Evolutionary conservation across 495 filamentous ascomycete genomes (phyloP).

Genomic region (Talaromyces borbonicus): DNA sequence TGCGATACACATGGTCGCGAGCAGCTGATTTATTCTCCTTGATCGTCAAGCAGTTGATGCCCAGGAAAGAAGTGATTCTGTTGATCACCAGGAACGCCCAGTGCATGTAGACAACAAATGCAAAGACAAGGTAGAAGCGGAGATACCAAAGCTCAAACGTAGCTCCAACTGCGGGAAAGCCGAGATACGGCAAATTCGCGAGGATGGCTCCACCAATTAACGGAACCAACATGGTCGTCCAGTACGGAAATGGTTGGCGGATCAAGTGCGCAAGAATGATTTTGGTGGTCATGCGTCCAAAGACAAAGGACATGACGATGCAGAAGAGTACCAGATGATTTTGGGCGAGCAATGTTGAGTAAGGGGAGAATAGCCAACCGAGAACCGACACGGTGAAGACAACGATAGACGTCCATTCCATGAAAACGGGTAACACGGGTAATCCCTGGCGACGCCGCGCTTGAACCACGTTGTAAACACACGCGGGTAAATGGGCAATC

Average conservation of each 20-base stretch:
- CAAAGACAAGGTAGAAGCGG: constrained; percentile 69
- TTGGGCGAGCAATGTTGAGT: constrained; percentile 65
- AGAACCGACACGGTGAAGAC: constrained; percentile 63
- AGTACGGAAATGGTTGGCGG: constrained; percentile 89
- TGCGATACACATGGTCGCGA: constrained; percentile 31
- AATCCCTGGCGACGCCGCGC: constrained; percentile 63
- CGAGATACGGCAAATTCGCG: constrained; percentile 71
- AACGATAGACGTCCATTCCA: constrained; percentile 89
- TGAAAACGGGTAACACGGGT: constrained; percentile 74
- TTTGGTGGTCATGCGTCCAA: constrained; percentile 99
- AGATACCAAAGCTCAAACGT: constrained; percentile 69
- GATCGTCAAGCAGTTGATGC: constrained; percentile 90
- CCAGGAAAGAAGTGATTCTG: constrained; percentile 83
- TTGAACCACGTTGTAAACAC: constrained; percentile 69
- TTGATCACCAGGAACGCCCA: constrained; percentile 90
- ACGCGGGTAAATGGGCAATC: constrained; percentile 68
- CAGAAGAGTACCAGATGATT: constrained; percentile 91
- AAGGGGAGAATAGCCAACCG: constrained; percentile 80
- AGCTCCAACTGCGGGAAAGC: constrained; percentile 51
- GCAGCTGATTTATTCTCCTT: constrained; percentile 44
- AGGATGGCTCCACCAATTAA: constrained; percentile 76
- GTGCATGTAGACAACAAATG: constrained; percentile 71
- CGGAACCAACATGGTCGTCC: constrained; percentile 83
- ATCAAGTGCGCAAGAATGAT: constrained; percentile 96
- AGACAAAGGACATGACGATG: constrained; percentile 87